Evolutionary conservation across 495 filamentous ascomycete genomes (phyloP).

Genomic region (Penicillium verhagenii): DNA sequence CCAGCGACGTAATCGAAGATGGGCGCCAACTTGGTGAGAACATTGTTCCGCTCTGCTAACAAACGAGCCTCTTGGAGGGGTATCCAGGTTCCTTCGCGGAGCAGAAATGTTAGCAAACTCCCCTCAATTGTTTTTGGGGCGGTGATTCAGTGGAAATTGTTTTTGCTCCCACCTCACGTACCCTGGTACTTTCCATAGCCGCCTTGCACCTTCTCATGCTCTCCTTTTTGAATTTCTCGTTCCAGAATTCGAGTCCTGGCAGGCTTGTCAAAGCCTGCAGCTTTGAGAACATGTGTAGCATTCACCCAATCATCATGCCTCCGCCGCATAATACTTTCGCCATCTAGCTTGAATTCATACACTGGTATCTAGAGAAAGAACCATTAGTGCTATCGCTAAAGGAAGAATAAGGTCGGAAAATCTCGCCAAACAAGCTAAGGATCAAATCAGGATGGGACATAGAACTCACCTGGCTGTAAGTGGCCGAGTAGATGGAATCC

Average conservation of each 20-base stretch:
- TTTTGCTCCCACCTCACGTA: constrained; percentile 25
- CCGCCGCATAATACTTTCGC: constrained; percentile 86
- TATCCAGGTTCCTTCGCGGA: constrained; percentile 86
- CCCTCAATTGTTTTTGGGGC: not conserved
- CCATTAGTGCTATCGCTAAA: not conserved
- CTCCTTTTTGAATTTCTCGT: constrained; percentile 92
- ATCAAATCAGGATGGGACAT: not conserved
- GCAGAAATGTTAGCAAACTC: constrained; percentile 8
- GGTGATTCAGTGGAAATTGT: not conserved
- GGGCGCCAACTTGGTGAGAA: constrained; percentile 74
- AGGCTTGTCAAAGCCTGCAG: constrained; percentile 81
- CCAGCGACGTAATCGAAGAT: constrained; percentile 91
- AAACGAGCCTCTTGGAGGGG: constrained; percentile 76
- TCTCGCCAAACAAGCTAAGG: not conserved
- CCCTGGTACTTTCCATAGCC: constrained; percentile 99
- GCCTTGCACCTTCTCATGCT: constrained; percentile 96
- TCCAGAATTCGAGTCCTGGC: constrained; percentile 92
- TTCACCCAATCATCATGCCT: constrained; percentile 89
- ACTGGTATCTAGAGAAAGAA: constrained; percentile 70
- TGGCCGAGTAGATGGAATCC: constrained; percentile 74
- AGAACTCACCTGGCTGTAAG: constrained; percentile 83
- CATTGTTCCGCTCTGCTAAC: constrained; percentile 81
- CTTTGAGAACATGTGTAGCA: constrained; percentile 93
- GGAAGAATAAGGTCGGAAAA: not conserved
- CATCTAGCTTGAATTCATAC: constrained; percentile 79